phyloP scores from a whole-genome alignment of 169 alveolate species.

The Perkinsus chesapeaki region DNA sequence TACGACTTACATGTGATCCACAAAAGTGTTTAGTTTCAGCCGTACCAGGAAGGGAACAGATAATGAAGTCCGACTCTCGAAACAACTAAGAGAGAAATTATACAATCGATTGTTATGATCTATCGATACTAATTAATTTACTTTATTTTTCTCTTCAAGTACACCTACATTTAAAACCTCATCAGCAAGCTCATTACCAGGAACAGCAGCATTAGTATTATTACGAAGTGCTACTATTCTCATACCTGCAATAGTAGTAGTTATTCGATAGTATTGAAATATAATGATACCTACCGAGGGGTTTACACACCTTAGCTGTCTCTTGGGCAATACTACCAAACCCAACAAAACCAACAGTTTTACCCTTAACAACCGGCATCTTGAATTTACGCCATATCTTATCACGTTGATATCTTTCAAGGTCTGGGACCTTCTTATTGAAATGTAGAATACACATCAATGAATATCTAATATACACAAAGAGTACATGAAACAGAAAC shows the following conservation, averaged over 20 bases:
- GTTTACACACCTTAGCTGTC: slow-evolving; percentile 23
- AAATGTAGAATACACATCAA: slow-evolving; percentile 39
- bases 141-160: not conserved
- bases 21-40: slow-evolving; percentile 25
- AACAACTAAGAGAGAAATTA: slow-evolving; percentile 20
- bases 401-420: not conserved
- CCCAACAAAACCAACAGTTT: slow-evolving; percentile 43
- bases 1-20: not conserved
- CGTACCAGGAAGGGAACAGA: slow-evolving; percentile 43
- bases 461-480: too few species aligned
- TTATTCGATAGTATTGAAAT: not conserved
- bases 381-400: slow-evolving; percentile 30
- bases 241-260: slow-evolving; percentile 17
- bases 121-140: not conserved
- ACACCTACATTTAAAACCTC: not conserved
- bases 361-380: slow-evolving; percentile 36
- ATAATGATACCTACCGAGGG: not conserved
- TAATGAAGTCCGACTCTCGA: slow-evolving; percentile 36
- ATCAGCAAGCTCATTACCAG: not conserved
- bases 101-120: not conserved
- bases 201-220: not conserved
- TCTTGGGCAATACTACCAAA: slow-evolving; percentile 45
- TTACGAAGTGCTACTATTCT: not conserved
- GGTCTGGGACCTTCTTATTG: slow-evolving; percentile 22
- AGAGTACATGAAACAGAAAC: too few species aligned